Evolutionary conservation across 148 eudicot genomes (phyloP).

Genomic region (Dianthus caryophyllus): DNA sequence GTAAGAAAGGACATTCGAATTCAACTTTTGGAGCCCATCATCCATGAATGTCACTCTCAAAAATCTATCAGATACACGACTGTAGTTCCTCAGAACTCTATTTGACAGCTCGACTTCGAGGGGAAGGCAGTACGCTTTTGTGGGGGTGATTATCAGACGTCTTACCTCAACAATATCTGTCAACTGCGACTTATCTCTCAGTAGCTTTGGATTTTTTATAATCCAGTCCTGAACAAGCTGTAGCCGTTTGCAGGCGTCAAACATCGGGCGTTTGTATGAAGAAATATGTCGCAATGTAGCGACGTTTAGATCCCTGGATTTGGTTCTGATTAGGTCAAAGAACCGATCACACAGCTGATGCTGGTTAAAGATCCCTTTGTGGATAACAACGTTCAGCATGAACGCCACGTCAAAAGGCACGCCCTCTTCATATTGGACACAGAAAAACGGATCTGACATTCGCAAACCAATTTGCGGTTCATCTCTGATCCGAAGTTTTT

Average conservation of each 20-base stretch:
- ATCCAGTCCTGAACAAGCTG: slow-evolving; percentile 56
- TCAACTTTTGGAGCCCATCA: slow-evolving; percentile 70
- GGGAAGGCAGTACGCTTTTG: slow-evolving; percentile 79
- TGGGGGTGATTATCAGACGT: slow-evolving; percentile 77
- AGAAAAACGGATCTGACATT: slow-evolving; percentile 54
- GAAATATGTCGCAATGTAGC: slow-evolving; percentile 70
- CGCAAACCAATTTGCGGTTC: slow-evolving; percentile 59
- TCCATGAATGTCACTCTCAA: slow-evolving; percentile 86
- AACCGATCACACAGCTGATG: slow-evolving; percentile 53
- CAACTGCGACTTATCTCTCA: slow-evolving; percentile 36
- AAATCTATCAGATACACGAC: slow-evolving; percentile 61
- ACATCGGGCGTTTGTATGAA: slow-evolving; percentile 50
- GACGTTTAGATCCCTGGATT: slow-evolving; percentile 47
- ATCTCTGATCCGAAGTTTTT: slow-evolving; percentile 34
- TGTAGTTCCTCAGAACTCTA: slow-evolving; percentile 67
- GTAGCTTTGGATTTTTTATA: slow-evolving; percentile 51
- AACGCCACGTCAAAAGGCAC: slow-evolving; percentile 53
- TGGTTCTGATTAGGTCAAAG: slow-evolving; percentile 46
- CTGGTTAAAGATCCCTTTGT: slow-evolving; percentile 71
- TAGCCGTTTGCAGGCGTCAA: slow-evolving; percentile 51
- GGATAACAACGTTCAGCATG: slow-evolving; percentile 67
- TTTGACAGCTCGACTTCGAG: slow-evolving; percentile 81
- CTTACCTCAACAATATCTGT: slow-evolving; percentile 61
- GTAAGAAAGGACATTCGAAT: slow-evolving; percentile 44
- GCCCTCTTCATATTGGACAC: slow-evolving; percentile 43